Evolutionary conservation across 1,284 basidiomycete genomes (phyloP).

Genomic region (Trametes versicolor): DNA sequence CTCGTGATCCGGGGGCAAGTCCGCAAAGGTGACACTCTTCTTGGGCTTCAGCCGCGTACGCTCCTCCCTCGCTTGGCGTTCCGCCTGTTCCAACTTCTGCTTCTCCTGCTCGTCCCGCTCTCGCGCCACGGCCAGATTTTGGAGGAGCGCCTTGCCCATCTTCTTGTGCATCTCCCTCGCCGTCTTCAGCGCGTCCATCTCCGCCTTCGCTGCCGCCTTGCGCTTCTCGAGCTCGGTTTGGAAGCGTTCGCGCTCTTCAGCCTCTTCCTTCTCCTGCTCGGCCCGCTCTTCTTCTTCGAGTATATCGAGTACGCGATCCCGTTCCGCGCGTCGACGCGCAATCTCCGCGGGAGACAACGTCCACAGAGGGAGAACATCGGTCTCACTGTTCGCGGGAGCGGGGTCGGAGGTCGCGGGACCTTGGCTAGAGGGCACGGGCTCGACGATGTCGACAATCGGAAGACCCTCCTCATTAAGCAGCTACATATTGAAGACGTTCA

Average conservation of each 20-base stretch:
- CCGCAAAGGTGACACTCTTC: constrained; percentile 75
- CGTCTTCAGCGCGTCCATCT: constrained; percentile 61
- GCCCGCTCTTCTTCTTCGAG: constrained; percentile 75
- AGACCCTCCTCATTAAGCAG: constrained; percentile 79
- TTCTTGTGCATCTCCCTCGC: constrained; percentile 75
- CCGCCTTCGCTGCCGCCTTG: constrained; percentile 59
- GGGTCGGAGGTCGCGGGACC: not conserved
- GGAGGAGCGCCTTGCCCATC: constrained; percentile 76
- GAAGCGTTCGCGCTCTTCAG: constrained; percentile 52
- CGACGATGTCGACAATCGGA: constrained; percentile 81
- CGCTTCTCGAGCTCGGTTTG: constrained; percentile 59
- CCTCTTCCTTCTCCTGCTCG: constrained; percentile 53
- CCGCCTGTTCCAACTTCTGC: constrained; percentile 44
- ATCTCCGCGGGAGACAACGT: constrained; percentile 58
- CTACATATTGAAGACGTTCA: constrained; percentile 47
- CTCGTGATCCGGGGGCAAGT: constrained; percentile 45
- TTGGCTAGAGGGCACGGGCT: constrained; percentile 53
- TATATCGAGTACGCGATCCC: constrained; percentile 69
- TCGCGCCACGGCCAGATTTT: constrained; percentile 54
- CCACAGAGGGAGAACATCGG: constrained; percentile 57
- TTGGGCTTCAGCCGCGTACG: constrained; percentile 48
- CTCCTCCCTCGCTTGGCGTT: constrained; percentile 36
- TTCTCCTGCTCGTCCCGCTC: constrained; percentile 50
- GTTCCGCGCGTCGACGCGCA: constrained; percentile 61
- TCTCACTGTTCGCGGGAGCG: constrained; percentile 42